phyloP scores from a whole-genome alignment of 306 rosid species.

The Biancaea sappan region DNA sequence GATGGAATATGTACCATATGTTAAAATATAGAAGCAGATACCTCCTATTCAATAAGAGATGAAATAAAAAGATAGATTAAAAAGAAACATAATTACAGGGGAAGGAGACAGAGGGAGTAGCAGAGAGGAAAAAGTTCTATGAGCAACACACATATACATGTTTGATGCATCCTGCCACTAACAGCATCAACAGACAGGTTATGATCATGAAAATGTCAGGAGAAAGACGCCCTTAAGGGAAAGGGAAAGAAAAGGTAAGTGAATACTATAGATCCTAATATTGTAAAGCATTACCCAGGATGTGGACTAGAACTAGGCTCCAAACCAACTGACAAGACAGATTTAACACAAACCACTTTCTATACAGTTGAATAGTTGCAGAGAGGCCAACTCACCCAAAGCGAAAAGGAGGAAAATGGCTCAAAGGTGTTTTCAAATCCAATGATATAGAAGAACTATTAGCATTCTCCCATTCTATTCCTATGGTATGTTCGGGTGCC shows the following conservation, averaged over 20 bases:
- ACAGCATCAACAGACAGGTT: constrained; percentile 10
- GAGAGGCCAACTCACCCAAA: constrained; percentile 76
- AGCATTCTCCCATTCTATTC: constrained; percentile 85
- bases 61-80: not conserved
- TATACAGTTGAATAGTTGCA: constrained; percentile 29
- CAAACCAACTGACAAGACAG: constrained; percentile 30
- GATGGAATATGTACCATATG: not conserved
- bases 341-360: constrained; percentile 24
- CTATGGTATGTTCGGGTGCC: constrained; percentile 69
- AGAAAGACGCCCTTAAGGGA: constrained; percentile 24
- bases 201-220: constrained; percentile 16
- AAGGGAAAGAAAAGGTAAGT: constrained; percentile 6
- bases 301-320: constrained; percentile 9
- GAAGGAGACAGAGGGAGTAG: not conserved
- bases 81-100: constrained; percentile 17
- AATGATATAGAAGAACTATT: constrained; percentile 76
- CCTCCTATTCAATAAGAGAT: constrained; percentile 3
- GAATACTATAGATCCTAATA: constrained; percentile 23
- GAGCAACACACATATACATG: not conserved
- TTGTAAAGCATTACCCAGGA: constrained; percentile 24
- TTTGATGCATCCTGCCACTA: constrained; percentile 16
- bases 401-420: constrained; percentile 97
- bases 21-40: constrained; percentile 8
- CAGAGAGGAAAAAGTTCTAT: constrained; percentile 16
- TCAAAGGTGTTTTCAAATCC: constrained; percentile 96